Evolutionary conservation across 2,329 filamentous ascomycete genomes (phyloP).

Genomic region (Chrysoporthe deuterocubensis): DNA sequence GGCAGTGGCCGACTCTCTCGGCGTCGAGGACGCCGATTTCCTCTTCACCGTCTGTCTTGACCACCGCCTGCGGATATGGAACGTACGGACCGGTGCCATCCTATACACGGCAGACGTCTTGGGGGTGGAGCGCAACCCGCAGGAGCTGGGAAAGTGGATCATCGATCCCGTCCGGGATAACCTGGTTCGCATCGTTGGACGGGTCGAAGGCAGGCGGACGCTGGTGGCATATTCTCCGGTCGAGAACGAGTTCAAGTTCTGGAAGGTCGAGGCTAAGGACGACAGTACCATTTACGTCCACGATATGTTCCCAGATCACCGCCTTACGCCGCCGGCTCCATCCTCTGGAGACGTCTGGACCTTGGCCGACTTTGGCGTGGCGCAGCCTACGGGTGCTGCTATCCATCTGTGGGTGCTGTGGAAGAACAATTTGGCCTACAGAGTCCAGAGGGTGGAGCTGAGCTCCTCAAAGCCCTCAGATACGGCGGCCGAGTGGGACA

Average conservation of each 20-base stretch:
- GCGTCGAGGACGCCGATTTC: slow-evolving; percentile 54
- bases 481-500: slow-evolving; percentile 60
- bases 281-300: slow-evolving; percentile 67
- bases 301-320: slow-evolving; percentile 68
- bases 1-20: slow-evolving; percentile 57
- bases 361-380: slow-evolving; percentile 74
- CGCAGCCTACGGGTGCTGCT: slow-evolving; percentile 55
- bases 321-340: slow-evolving; percentile 68
- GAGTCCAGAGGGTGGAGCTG: slow-evolving; percentile 69
- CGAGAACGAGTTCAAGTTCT: slow-evolving; percentile 92
- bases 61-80: slow-evolving; percentile 89
- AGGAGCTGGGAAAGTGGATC: slow-evolving; percentile 73
- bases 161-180: slow-evolving; percentile 80
- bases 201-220: slow-evolving; percentile 54
- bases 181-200: slow-evolving; percentile 73
- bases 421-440: slow-evolving; percentile 83
- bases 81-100: slow-evolving; percentile 78
- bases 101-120: slow-evolving; percentile 79
- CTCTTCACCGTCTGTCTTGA: slow-evolving; percentile 86
- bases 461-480: slow-evolving; percentile 47
- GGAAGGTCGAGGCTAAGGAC: slow-evolving; percentile 67
- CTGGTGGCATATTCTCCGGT: slow-evolving; percentile 88
- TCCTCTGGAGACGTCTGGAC: slow-evolving; percentile 79
- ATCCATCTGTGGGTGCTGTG: slow-evolving; percentile 76
- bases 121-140: slow-evolving; percentile 65